Conservation (phyloP, 2,329 filamentous ascomycete species). For the Dichotomopilus funicola region DNA sequence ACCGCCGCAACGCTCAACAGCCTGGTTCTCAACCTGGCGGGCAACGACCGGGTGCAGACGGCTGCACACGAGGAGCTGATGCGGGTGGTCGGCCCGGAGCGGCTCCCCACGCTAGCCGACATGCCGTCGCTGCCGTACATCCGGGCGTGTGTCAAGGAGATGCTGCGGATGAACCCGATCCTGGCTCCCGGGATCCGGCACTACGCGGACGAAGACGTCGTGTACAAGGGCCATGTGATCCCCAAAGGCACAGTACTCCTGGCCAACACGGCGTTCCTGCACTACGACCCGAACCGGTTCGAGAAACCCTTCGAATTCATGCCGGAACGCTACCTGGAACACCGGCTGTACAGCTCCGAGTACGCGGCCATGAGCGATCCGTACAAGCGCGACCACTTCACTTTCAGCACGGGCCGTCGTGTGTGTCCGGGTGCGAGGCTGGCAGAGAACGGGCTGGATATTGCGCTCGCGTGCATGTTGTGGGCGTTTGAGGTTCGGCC, state of each 20-base stretch:
- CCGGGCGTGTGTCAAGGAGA: constrained; percentile 37
- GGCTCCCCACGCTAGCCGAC: constrained; percentile 30
- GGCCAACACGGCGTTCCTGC: constrained; percentile 36
- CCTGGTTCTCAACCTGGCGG: constrained; percentile 21
- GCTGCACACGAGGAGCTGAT: constrained; percentile 26
- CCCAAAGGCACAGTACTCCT: constrained; percentile 39
- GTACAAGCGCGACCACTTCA: constrained; percentile 42
- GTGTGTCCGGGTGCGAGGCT: constrained; percentile 52
- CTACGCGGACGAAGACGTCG: constrained; percentile 33
- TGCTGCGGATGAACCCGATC: constrained; percentile 37
- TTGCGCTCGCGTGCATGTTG: constrained; percentile 39
- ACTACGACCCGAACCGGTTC: constrained; percentile 37
- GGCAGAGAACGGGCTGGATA: constrained; percentile 40
- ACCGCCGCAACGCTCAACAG: constrained; percentile 32
- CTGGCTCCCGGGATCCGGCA: constrained; percentile 34
- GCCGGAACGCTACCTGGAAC: constrained; percentile 31
- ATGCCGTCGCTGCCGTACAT: constrained; percentile 36
- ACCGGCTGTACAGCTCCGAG: constrained; percentile 17
- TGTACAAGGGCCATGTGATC: constrained; percentile 38
- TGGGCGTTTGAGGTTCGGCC: constrained; percentile 35
- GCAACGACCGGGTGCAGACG: not conserved
- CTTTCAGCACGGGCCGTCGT: constrained; percentile 49
- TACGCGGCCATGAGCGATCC: constrained; percentile 22
- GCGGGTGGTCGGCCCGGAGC: constrained; percentile 29
- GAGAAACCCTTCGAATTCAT: constrained; percentile 35